Conservation (phyloP, 345 rosid species). For the Citrus mangshanensis region DNA sequence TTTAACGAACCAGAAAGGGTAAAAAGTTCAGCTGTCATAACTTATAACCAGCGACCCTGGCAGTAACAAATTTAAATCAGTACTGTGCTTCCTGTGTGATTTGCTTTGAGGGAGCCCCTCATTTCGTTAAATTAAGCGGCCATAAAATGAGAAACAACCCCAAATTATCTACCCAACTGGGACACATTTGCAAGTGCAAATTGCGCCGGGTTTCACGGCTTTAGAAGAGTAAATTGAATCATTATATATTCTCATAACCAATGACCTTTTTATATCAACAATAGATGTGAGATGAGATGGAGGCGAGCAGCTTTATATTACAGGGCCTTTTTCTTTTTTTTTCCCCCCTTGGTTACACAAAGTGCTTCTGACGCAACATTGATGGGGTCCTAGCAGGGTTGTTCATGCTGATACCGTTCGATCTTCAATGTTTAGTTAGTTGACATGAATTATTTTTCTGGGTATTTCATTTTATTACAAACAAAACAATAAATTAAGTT, state of each 20-base stretch:
- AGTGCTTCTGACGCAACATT: not conserved
- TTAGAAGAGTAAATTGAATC: not conserved
- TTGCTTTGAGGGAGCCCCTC: not conserved
- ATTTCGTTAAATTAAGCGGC: not conserved
- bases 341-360: not conserved
- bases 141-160: not conserved
- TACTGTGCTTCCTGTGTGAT: not conserved
- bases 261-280: not conserved
- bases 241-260: not conserved
- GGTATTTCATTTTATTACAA: too few relatives aligned
- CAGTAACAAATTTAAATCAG: not conserved
- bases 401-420: too few relatives aligned
- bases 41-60: not conserved
- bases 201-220: constrained; percentile 10
- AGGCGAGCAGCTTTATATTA: not conserved
- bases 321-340: not conserved
- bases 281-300: too few relatives aligned
- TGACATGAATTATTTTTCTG: too few relatives aligned
- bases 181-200: not conserved
- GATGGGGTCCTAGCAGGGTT: not conserved
- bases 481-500: too few relatives aligned
- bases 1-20: not conserved
- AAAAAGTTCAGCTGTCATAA: not conserved
- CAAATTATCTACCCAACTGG: not conserved
- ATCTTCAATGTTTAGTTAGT: too few relatives aligned